Conservation (phyloP, 345 rosid species). For the Populus ilicifolia region DNA sequence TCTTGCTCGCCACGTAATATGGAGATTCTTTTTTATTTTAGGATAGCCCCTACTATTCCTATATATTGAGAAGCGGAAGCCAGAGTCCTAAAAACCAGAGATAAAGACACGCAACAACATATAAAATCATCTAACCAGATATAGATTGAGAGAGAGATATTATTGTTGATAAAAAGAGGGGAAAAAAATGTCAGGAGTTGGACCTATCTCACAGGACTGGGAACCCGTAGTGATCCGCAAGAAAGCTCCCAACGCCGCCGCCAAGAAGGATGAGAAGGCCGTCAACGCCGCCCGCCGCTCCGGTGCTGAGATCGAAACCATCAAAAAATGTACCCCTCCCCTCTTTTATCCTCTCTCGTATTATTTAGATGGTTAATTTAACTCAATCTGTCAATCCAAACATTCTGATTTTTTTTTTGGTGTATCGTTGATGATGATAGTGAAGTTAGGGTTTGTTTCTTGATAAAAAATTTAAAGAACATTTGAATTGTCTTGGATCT, state of each 20-base stretch:
- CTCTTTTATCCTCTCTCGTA: too few relatives aligned
- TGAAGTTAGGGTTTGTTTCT: background rate
- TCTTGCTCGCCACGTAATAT: background rate
- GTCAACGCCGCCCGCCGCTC: slow-evolving; percentile 35
- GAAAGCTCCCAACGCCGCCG: slow-evolving; percentile 33
- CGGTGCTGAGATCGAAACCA: slow-evolving; percentile 31
- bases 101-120: too few relatives aligned
- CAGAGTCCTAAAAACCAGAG: background rate
- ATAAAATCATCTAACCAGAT: too few relatives aligned
- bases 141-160: too few relatives aligned
- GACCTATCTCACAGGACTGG: slow-evolving; percentile 35
- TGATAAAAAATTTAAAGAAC: too few relatives aligned
- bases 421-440: background rate
- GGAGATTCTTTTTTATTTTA: background rate
- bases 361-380: background rate
- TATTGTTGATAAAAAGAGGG: background rate
- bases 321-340: slow-evolving; percentile 16
- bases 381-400: background rate
- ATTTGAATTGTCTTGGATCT: too few relatives aligned
- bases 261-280: slow-evolving; percentile 30
- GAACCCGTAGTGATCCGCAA: slow-evolving; percentile 33
- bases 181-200: slow-evolving; percentile 16
- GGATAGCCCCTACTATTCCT: background rate
- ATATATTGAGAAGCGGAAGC: background rate
- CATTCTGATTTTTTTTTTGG: background rate